phyloP scores from a whole-genome alignment of 768 basidiomycete species.

The Tylopilus cervinicoccineus region DNA sequence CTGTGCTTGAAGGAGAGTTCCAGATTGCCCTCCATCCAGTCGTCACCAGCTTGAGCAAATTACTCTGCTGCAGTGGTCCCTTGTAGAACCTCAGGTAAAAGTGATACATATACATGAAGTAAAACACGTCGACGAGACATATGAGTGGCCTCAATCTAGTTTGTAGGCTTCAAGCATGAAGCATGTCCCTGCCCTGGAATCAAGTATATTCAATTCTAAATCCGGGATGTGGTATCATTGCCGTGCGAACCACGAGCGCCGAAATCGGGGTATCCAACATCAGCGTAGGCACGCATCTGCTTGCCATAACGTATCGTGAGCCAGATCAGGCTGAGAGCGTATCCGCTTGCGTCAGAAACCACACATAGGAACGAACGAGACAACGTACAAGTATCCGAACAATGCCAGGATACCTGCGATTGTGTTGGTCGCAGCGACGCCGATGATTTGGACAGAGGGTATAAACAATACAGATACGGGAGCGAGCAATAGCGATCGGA shows the following conservation, averaged over 20 bases:
- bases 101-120: too few relatives aligned
- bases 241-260: neutral
- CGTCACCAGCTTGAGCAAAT: too few relatives aligned
- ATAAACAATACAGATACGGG: slow-evolving; percentile 15
- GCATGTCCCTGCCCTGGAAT: too few relatives aligned
- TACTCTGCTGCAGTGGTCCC: too few relatives aligned
- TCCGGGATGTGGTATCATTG: neutral
- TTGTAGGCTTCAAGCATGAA: too few relatives aligned
- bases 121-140: too few relatives aligned
- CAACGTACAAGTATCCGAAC: slow-evolving; percentile 50
- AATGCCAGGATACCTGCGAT: slow-evolving; percentile 44
- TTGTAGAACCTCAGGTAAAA: too few relatives aligned
- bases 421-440: slow-evolving; percentile 47
- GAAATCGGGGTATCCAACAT: slow-evolving; percentile 49
- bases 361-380: neutral
- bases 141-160: too few relatives aligned
- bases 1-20: too few relatives aligned
- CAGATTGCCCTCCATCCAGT: too few relatives aligned
- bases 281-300: slow-evolving; percentile 51
- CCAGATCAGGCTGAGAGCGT: slow-evolving; percentile 50
- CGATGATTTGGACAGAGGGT: slow-evolving; percentile 48
- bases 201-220: neutral
- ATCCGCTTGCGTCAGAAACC: neutral
- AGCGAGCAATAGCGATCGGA: slow-evolving; percentile 22
- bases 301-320: slow-evolving; percentile 51